A percentile compares a stretch with the other conserved stretches of the same genome.
These are phyloP conservation scores for Phytophthora capsici DNA, from an alignment of 352 stramenopile species.

Conservation along the genomic window DNA sequence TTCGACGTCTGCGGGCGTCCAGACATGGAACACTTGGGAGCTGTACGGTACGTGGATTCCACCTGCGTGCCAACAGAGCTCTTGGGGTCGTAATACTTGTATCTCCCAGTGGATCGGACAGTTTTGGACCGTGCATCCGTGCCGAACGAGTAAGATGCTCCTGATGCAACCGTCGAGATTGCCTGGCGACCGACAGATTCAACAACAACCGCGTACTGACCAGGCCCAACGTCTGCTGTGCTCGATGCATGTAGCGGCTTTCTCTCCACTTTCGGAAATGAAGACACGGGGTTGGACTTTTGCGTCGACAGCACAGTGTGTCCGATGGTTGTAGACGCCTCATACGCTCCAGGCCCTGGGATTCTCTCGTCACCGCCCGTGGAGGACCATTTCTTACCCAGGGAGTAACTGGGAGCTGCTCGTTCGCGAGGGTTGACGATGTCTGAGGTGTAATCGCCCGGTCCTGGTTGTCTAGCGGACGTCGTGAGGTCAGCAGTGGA, in stretches of 20 bases:
- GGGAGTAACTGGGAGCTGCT: slow-evolving; percentile 68
- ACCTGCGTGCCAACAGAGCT: slow-evolving; percentile 73
- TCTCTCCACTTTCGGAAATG: slow-evolving; percentile 74
- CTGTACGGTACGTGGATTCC: slow-evolving; percentile 70
- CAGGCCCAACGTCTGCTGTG: slow-evolving; percentile 66
- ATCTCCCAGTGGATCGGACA: slow-evolving; percentile 31
- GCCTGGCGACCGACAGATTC: slow-evolving; percentile 69
- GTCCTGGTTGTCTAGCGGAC: slow-evolving; percentile 56
- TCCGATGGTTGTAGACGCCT: slow-evolving; percentile 62
- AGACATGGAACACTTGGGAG: slow-evolving; percentile 78
- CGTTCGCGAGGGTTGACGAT: slow-evolving; percentile 77
- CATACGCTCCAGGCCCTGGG: slow-evolving; percentile 67
- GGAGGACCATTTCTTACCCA: slow-evolving; percentile 78
- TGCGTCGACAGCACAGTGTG: slow-evolving; percentile 74
- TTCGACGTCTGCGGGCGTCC: slow-evolving; percentile 28
- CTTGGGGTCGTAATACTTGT: slow-evolving; percentile 61
- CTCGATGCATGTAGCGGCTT: slow-evolving; percentile 58
- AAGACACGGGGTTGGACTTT: slow-evolving; percentile 61
- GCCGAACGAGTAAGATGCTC: slow-evolving; percentile 73
- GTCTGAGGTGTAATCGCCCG: slow-evolving; percentile 65
- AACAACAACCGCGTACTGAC: slow-evolving; percentile 76
- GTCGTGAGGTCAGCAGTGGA: slow-evolving; percentile 63
- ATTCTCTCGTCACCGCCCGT: slow-evolving; percentile 54
- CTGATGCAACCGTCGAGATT: slow-evolving; percentile 64
- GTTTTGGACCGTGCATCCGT: slow-evolving; percentile 59